Evolutionary conservation across 2,329 filamentous ascomycete species (phyloP).

Genomic region (Aspergillus calidoustus): DNA sequence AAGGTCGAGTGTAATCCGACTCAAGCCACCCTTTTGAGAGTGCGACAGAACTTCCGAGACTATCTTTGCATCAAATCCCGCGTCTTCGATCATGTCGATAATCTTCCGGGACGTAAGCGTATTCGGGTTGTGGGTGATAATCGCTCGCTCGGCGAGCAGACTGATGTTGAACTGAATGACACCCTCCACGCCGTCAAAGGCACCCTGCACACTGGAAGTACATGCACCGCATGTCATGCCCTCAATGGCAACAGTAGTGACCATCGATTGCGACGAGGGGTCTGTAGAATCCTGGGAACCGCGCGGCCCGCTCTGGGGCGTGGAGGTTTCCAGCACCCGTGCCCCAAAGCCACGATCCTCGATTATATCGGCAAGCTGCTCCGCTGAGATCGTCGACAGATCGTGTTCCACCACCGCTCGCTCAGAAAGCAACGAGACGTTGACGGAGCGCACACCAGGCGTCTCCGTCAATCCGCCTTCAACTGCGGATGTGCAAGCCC

Average conservation of each 20-base stretch:
- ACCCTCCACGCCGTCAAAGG: conserved; percentile 77
- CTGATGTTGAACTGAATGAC: conserved; percentile 92
- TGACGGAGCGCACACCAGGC: conserved; percentile 74
- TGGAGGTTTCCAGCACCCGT: conserved; percentile 72
- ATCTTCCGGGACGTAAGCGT: conserved; percentile 76
- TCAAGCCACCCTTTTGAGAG: conserved; percentile 55
- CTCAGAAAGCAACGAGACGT: conserved; percentile 81
- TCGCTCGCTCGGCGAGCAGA: conserved; percentile 86
- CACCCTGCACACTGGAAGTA: conserved; percentile 85
- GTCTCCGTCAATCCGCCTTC: conserved; percentile 79
- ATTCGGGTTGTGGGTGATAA: conserved; percentile 78
- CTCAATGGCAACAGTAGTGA: conserved; percentile 85
- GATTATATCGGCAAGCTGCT: conserved; percentile 62
- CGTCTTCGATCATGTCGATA: conserved; percentile 81
- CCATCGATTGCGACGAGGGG: conserved; percentile 53
- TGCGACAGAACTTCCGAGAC: conserved; percentile 69
- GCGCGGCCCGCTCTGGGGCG: conserved; percentile 39
- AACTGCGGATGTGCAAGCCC: conserved; percentile 83
- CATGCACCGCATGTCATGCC: conserved; percentile 99
- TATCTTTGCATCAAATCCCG: conserved; percentile 85
- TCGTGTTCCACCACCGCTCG: conserved; percentile 86
- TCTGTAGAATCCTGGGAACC: conserved; percentile 38
- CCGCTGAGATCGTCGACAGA: conserved; percentile 55
- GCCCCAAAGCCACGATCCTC: conserved; percentile 79
- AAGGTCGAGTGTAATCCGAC: conserved; percentile 77